Evolutionary conservation across 441 rosid species (phyloP).

Genomic region (Mallotus japonicus): DNA sequence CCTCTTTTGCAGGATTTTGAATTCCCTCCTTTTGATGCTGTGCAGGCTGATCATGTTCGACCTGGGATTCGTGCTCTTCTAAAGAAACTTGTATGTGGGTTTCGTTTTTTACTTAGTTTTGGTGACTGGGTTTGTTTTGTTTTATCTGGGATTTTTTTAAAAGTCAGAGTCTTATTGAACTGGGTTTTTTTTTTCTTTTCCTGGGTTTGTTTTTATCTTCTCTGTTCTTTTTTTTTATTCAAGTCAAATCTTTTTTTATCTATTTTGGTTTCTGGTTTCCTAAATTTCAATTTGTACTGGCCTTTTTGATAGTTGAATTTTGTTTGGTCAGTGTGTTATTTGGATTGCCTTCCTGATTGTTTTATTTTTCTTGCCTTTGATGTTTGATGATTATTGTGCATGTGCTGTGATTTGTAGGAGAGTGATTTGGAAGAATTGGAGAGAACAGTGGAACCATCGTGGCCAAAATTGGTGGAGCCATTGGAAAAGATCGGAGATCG

Average conservation of each 20-base stretch:
- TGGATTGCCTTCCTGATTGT: neutral
- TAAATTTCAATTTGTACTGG: neutral
- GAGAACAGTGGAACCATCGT: conserved; percentile 71
- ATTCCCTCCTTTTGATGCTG: conserved; percentile 68
- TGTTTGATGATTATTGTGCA: conserved; percentile 13
- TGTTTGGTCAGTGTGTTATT: neutral
- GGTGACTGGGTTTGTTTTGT: conserved; percentile 2
- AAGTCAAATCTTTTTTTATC: no score
- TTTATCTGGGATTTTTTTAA: neutral
- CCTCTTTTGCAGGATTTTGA: conserved; percentile 72
- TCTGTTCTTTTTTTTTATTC: neutral
- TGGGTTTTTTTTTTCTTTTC: neutral
- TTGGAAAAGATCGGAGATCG: conserved; percentile 70
- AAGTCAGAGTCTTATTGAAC: neutral
- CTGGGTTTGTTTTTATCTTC: neutral
- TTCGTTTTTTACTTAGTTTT: neutral
- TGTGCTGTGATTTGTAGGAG: conserved; percentile 42
- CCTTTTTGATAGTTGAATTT: neutral
- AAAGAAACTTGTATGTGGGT: conserved; percentile 50
- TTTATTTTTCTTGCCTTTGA: neutral
- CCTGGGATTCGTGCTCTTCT: conserved; percentile 73
- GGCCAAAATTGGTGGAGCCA: conserved; percentile 85
- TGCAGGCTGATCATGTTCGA: conserved; percentile 60
- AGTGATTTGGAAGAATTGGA: conserved; percentile 72
- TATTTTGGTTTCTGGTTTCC: neutral